A percentile compares a stretch with the other conserved stretches of the same genome.
Evolutionary conservation across 148 eudicot genomes (phyloP).

Genomic region (Fallopia convolvulus): DNA sequence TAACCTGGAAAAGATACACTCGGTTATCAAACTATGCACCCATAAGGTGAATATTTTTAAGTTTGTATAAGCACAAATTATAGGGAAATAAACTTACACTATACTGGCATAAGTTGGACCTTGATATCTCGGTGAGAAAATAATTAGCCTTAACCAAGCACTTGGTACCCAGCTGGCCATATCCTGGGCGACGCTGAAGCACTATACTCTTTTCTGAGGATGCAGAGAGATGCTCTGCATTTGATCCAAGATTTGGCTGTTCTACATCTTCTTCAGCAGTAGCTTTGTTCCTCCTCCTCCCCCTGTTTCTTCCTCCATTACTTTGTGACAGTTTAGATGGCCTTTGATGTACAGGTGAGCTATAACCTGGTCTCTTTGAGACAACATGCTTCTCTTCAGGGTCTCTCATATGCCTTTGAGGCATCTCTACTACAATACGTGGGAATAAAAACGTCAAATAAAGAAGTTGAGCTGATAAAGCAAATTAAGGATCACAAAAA

Average conservation of each 20-base stretch:
- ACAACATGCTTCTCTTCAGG: conserved; percentile 46
- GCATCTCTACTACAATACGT: conserved; percentile 29
- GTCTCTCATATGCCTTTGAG: conserved; percentile 40
- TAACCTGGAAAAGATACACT: conserved; percentile 33
- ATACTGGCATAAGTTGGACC: conserved; percentile 50
- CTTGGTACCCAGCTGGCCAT: conserved; percentile 52
- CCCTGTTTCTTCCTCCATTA: conserved; percentile 35
- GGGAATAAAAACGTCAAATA: conserved; percentile 10
- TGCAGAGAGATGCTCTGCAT: conserved; percentile 9
- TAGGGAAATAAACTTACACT: conserved; percentile 32
- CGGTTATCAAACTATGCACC: conserved; percentile 7
- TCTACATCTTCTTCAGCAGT: conserved; percentile 21
- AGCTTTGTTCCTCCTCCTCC: conserved; percentile 44
- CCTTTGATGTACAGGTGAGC: conserved; percentile 24
- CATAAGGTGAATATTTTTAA: background rate
- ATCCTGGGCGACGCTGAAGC: conserved; percentile 50
- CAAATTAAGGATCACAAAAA: conserved; percentile 1
- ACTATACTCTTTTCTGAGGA: conserved; percentile 34
- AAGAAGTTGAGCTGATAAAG: background rate
- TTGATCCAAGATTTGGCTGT: conserved; percentile 5
- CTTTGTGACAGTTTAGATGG: conserved; percentile 17
- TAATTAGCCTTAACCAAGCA: conserved; percentile 64
- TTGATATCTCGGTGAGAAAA: conserved; percentile 48
- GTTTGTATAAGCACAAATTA: background rate
- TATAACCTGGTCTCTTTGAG: conserved; percentile 48